Base-by-base conservation (phyloP, 352 stramenopile species). In the Plasmopara viticola region DNA sequence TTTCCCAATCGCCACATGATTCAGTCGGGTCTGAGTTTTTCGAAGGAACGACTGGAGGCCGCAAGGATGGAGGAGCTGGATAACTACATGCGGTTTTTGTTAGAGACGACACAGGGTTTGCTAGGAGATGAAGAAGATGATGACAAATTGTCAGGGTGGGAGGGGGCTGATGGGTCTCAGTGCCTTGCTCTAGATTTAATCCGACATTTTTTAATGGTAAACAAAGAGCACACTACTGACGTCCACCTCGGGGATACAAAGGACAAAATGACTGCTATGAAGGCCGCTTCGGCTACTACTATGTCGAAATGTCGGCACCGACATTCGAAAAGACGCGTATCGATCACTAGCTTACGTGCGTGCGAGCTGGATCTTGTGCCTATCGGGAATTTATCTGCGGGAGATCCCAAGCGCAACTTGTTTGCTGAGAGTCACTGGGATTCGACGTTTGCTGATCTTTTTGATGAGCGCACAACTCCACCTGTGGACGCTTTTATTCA, bases 61-160 rank as follows among this genome's bases (percentile, higher is more conserved):
- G 54, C 62, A 29, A 64, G 78, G 33, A 72, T 87, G 64, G 64
- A 79, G 38, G 66, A 84, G 44, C 64, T 90, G n/a, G 70, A 85
- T 48, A 63, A 60, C 53, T 90, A 84, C 39, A 35, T 90, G 52
- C 72, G 78, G 25, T 68, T 85, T 46, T 58, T 90, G 15, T 69
- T 87, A 30, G 72, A 83, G 56, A 83, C 67, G 0, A 87, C 78
- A 9, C 78, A 84, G 35, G 78, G 78, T 4, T 55, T 90, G 54
- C 45, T 90, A 3, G 64, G 68, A 12, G 77, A 74, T 20, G 67
- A 84, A 30, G 72, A 78, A 9, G 62, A 76, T 15, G 44, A 48
- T 20, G 54, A 56, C n/a, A 40, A 54, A 4, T 33, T 56, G 30
- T 50, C 50, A 2, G 46, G 60, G 14, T 67, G 60, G 54, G 46